Base-by-base conservation (phyloP, 2,329 filamentous ascomycete species). In the Microsporum canis region DNA sequence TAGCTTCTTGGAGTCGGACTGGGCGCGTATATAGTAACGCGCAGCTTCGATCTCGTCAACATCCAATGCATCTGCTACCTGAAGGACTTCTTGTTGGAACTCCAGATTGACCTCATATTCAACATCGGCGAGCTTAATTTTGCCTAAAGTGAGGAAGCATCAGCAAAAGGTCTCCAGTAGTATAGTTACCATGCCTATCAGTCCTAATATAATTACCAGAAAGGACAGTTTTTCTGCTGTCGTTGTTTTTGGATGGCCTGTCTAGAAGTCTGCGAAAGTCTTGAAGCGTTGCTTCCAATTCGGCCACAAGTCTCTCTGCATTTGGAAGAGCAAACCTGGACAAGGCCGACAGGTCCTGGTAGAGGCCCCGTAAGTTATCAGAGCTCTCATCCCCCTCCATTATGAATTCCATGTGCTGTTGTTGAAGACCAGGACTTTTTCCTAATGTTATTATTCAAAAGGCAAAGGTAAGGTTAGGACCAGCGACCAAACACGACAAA, bases 1-100 rank as follows among this genome's bases (percentile, higher is more conserved):
- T 3, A 91, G 79, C 14, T 83, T 78, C 51, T 83, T 79, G 14
- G 84, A 80, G 66, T 91, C 86, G 41, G 84, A 81, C 70, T 89
- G 83, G 17, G 88, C 85, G 60, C 87, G 85, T 58, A 95, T 77
- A 61, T 95, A 84, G 57, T 94, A 82, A 66, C 82, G 81, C 7
- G 90, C 88, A 17, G 92, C 88, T 68, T 94, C 84, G 61, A 95
- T 72, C 74, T 99, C 95, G 75, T 99, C 91, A 59, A 99, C 80
- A 68, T 96, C 86, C 64, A 96, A 80, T 67, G 90, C 89, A 73
- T 97, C 91, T 60, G 92, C 88, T 41, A 99, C 80, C 68, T 89
- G 84, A 36, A 95, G 79, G 29, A 86, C 84, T 66, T 87, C 85
- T 73, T 96, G 87, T 70, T 92, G 85, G 74, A 99, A 97, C 64